Base-by-base conservation (phyloP, 2,329 filamentous ascomycete species). In the Colletotrichum lupini region DNA sequence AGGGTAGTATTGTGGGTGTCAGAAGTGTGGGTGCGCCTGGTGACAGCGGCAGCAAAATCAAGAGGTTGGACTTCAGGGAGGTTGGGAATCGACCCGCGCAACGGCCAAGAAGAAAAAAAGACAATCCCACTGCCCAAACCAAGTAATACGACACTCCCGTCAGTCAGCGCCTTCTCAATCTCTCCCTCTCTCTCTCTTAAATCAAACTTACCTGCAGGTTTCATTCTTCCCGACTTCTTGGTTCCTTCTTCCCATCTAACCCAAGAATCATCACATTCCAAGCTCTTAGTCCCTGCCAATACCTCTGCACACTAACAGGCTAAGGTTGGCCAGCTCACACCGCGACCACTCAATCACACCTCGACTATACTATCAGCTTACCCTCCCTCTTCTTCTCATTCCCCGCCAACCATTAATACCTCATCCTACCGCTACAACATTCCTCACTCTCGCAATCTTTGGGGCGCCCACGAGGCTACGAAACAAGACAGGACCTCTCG, bases 1-100 rank as follows among this genome's bases (percentile, higher is more conserved):
- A 71, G 71, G 69, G 67, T 66, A 12, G 46, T 42, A 66, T 71
- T 73, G 71, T 71, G 71, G 71, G 61, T 73, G 67, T 72, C 49
- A 49, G 37, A 42, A 42, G 60, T 65, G 67, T 72, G 67, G 68
- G 62, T 72, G 30, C 55, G 32, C 22, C 67, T 74, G 68, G 63
- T 72, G 72, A 68, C 72, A 74, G 68, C 58, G 56, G 49, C 58
- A 46, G 42, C 61, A 68, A 74, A 72, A 72, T 67, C 57, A 66
- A 72, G 68, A 74, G 72, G 72, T 73, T 74, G 72, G 72, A 70
- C 60, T 67, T 49, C 46, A 63, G 59, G 72, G 72, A 73, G 72
- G 69, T 73, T 74, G 72, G 72, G 72, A 69, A 65, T 59, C 46
- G 52, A 65, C 62, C 62, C 62, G 63, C 72, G 59, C 52, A n/a